phyloP scores from a whole-genome alignment of 2,329 filamentous ascomycete genomes.

The Mycosphaerelloides madeirae region DNA sequence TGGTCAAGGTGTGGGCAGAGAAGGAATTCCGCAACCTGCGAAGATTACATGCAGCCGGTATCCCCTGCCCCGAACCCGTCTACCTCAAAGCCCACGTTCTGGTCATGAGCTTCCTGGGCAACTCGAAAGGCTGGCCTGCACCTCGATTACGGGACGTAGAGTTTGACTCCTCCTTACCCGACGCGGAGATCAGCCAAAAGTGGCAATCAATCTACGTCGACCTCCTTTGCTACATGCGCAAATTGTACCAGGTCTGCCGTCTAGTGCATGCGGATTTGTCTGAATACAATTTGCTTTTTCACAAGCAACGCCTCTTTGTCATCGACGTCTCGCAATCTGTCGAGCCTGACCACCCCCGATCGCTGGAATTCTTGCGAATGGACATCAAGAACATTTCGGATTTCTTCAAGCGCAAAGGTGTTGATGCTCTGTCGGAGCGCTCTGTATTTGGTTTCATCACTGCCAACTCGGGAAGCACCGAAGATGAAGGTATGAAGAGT shows the following conservation, averaged over 20 bases:
- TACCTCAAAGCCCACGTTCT: conserved; percentile 89
- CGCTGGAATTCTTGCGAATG: conserved; percentile 91
- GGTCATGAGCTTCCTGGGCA: conserved; percentile 89
- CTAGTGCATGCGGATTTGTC: conserved; percentile 94
- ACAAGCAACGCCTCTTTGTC: conserved; percentile 76
- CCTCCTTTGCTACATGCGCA: conserved; percentile 81
- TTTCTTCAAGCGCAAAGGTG: conserved; percentile 83
- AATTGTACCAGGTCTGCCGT: conserved; percentile 85
- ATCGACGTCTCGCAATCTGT: conserved; percentile 98
- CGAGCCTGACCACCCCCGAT: conserved; percentile 90
- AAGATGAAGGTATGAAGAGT: conserved; percentile 57
- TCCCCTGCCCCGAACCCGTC: conserved; percentile 85
- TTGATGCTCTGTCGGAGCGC: conserved; percentile 74
- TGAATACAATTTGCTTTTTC: conserved; percentile 96
- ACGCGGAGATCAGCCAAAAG: conserved; percentile 57
- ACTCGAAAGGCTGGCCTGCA: conserved; percentile 79
- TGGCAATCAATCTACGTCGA: conserved; percentile 80
- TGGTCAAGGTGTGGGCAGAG: conserved; percentile 98
- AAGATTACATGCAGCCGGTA: conserved; percentile 74
- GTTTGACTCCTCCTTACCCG: conserved; percentile 50
- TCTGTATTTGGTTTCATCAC: conserved; percentile 82
- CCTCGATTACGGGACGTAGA: conserved; percentile 84
- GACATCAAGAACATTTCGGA: conserved; percentile 96
- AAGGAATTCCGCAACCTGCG: conserved; percentile 96
- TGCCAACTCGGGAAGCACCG: conserved; percentile 53